Base-by-base conservation (phyloP, 108 stramenopile genomes). In the Hondaea fermentalgiana region DNA sequence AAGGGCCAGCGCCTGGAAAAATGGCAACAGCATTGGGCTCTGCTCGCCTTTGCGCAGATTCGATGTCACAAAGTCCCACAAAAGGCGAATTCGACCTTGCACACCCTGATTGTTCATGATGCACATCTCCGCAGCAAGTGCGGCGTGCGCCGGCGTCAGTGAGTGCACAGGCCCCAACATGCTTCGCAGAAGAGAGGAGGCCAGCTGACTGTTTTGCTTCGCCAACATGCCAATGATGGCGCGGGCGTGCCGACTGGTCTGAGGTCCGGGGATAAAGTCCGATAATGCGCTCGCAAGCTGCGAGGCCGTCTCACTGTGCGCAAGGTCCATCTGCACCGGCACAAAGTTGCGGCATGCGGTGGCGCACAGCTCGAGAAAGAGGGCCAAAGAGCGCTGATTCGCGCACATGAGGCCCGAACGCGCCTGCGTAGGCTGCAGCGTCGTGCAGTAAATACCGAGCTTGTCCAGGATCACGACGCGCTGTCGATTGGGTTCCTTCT, bases 131-230 rank as follows among this genome's bases (percentile, higher is more conserved):
- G 49, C 76, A 35, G 51, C 76, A 12, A 83, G 51, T 12, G 76
- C 76, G 6, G 76, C 76, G 51, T 83, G 76, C n/a, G 76, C 76
- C n/a, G 76, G 76, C 49, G 76, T 83, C 12, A 83, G 51, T 53
- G 49, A 53, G 51, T 83, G 76, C n/a, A 53, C 51, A 12, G 76
- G 76, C 12, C 76, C 76, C n/a, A 83, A 45, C 76, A 83, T 47
- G 45, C 49, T 47, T 6, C 3, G 76, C 6, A 83, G 76, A 12
- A 83, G 51, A 25, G 45, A 47, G 51, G 12, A 35, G 19, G 76
- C 76, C 45, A 83, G 76, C 45, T 53, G 17, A 12, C 51, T 53
- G 49, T 83, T 83, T 21, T 83, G 76, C 12, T 23, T 12, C 6
- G 76, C 76, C 23, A 83, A 16, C 51, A 83, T 47, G 45, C 45